Percentiles rank a stretch among this genome's conserved stretches.
These are phyloP conservation scores for Penicillium nucicola DNA, from an alignment of 495 filamentous ascomycete species.

Conservation along the genomic window DNA sequence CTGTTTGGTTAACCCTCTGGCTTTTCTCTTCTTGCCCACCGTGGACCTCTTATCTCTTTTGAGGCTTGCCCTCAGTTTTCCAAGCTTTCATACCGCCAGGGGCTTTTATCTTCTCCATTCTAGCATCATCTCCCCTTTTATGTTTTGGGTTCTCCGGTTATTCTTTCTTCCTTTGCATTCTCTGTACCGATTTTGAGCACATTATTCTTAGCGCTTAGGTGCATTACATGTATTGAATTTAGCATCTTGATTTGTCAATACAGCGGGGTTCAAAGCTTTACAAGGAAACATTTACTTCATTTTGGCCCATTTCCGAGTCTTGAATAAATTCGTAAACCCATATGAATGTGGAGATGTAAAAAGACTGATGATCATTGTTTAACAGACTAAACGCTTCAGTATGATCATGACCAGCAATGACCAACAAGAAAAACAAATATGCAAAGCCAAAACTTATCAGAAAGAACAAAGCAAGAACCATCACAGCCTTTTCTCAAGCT, in stretches of 20 bases:
- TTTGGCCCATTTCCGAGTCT: not conserved
- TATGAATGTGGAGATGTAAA: no score
- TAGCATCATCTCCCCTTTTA: conserved; percentile 3
- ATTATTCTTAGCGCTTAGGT: conserved; percentile 26
- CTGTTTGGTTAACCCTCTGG: not conserved
- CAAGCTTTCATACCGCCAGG: not conserved
- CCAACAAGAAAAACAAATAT: not conserved
- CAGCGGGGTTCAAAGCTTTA: conserved; percentile 2
- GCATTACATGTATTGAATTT: conserved; percentile 15
- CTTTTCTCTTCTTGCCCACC: not conserved
- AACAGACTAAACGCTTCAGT: not conserved
- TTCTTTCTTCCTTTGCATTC: conserved; percentile 12
- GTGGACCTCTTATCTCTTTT: not conserved
- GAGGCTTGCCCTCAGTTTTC: not conserved
- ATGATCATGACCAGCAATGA: not conserved
- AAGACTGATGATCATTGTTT: not conserved
- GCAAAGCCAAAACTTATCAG: not conserved
- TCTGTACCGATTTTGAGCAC: conserved; percentile 21
- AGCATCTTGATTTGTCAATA: conserved; percentile 8
- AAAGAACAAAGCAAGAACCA: not conserved
- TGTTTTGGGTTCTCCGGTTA: not conserved
- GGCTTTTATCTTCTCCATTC: conserved; percentile 1
- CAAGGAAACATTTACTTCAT: not conserved
- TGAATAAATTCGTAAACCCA: no score
- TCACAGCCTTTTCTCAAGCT: conserved; percentile 81